Percentiles rank a stretch among this genome's conserved stretches.
Conservation (phyloP, 2,329 filamentous ascomycete species). For the Stromatinia cepivora region DNA sequence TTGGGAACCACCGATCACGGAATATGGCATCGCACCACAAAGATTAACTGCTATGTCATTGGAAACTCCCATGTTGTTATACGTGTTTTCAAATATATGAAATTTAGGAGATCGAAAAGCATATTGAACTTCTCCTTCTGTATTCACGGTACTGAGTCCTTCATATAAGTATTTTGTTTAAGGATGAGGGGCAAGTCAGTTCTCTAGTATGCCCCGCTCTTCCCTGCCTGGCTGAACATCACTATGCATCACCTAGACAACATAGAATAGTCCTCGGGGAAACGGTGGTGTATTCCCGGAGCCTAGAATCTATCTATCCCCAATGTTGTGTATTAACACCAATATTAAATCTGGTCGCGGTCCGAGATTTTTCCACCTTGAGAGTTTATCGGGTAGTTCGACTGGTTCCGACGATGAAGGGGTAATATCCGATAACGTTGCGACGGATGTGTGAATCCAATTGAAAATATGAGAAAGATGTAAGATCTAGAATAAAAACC, state of each 20-base stretch:
- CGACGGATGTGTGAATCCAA: background rate
- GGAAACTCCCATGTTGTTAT: constrained; percentile 5
- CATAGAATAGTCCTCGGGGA: background rate
- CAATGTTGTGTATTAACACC: background rate
- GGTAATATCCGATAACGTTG: constrained; percentile 8
- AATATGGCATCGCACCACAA: constrained; percentile 28
- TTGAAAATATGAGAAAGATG: background rate
- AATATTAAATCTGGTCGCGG: background rate
- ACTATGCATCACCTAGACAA: background rate
- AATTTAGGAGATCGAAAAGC: background rate
- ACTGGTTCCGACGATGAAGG: constrained; percentile 7
- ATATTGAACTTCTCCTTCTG: background rate
- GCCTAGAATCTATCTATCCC: background rate
- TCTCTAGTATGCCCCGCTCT: constrained; percentile 2
- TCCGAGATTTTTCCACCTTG: background rate
- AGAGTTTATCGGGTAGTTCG: too few relatives aligned
- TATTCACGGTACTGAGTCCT: background rate
- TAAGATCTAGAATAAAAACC: background rate
- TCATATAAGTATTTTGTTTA: background rate
- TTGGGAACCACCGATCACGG: constrained; percentile 34
- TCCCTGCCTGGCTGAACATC: background rate
- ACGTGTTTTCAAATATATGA: background rate
- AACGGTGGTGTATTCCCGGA: background rate
- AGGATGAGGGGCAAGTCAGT: constrained; percentile 1
- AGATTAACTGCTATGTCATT: background rate